Percentiles rank a stretch among this genome's conserved stretches.
Evolutionary conservation across 1,284 basidiomycete genomes (phyloP).

Genomic region (Trichosporon ovoides): DNA sequence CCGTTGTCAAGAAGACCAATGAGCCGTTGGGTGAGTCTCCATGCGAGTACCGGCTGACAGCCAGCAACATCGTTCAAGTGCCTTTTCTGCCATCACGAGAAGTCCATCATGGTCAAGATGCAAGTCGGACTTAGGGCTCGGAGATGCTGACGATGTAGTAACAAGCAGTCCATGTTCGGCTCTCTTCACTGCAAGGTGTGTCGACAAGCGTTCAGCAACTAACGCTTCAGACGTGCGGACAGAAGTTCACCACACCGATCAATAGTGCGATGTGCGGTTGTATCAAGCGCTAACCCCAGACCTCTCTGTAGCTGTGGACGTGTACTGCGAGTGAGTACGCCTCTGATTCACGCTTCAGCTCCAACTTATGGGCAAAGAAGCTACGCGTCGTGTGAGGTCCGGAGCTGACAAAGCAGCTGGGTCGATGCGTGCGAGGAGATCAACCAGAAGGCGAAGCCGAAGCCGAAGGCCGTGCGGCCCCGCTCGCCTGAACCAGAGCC

Average conservation of each 20-base stretch:
- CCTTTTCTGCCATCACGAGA: conserved; percentile 46
- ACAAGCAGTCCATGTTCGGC: conserved; percentile 41
- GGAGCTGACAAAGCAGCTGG: conserved; percentile 32
- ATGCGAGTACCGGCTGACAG: background rate
- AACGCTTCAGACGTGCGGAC: conserved; percentile 32
- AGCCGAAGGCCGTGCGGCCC: conserved; percentile 10
- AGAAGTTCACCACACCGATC: conserved; percentile 36
- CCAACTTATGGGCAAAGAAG: too few relatives aligned
- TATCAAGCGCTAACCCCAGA: conserved; percentile 23
- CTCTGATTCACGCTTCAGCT: too few relatives aligned
- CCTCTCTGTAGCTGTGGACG: conserved; percentile 42
- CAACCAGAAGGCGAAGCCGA: conserved; percentile 29
- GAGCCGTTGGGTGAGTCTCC: conserved; percentile 33
- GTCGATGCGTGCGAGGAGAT: conserved; percentile 47
- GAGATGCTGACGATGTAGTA: conserved; percentile 26
- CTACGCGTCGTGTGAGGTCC: too few relatives aligned
- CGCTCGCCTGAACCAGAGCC: conserved; percentile 19
- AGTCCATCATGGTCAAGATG: conserved; percentile 42
- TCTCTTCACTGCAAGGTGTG: conserved; percentile 37
- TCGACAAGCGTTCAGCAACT: background rate
- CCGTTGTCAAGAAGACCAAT: conserved; percentile 32
- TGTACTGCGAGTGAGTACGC: conserved; percentile 41
- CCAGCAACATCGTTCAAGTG: conserved; percentile 48
- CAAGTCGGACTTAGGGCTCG: conserved; percentile 12
- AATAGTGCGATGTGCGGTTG: conserved; percentile 31